Evolutionary conservation across 2,329 filamentous ascomycete species (phyloP).

Genomic region (Aspergillus alliaceus): DNA sequence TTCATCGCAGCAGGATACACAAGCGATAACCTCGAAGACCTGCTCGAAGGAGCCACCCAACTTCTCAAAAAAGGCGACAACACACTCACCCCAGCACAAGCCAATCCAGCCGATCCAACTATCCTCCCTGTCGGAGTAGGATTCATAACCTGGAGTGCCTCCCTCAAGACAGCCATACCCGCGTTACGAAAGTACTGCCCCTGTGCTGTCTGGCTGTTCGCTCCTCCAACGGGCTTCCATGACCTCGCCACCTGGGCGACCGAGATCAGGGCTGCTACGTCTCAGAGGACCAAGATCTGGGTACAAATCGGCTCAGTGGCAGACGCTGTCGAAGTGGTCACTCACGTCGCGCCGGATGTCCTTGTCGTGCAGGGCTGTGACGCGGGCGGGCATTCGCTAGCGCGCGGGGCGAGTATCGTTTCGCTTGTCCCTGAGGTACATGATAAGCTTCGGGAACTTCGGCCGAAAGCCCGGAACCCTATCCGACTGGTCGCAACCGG

Average conservation of each 20-base stretch:
- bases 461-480: too few relatives aligned
- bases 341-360: neutral
- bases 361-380: neutral
- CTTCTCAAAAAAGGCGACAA: neutral
- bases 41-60: neutral
- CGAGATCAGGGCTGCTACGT: neutral
- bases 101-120: rapidly evolving
- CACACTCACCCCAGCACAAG: neutral
- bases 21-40: neutral
- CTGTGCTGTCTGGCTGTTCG: neutral
- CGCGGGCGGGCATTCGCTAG: neutral
- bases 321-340: neutral
- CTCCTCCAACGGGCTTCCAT: neutral
- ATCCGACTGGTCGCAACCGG: neutral
- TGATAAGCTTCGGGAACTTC: neutral
- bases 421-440: neutral
- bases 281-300: neutral
- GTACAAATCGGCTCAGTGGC: neutral
- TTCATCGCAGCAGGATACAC: neutral
- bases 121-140: neutral
- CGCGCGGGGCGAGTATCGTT: neutral
- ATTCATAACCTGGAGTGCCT: neutral
- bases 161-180: neutral
- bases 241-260: neutral
- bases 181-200: neutral